Evolutionary conservation across 2,329 filamentous ascomycete species (phyloP).

Genomic region (Colletotrichum tofieldiae): DNA sequence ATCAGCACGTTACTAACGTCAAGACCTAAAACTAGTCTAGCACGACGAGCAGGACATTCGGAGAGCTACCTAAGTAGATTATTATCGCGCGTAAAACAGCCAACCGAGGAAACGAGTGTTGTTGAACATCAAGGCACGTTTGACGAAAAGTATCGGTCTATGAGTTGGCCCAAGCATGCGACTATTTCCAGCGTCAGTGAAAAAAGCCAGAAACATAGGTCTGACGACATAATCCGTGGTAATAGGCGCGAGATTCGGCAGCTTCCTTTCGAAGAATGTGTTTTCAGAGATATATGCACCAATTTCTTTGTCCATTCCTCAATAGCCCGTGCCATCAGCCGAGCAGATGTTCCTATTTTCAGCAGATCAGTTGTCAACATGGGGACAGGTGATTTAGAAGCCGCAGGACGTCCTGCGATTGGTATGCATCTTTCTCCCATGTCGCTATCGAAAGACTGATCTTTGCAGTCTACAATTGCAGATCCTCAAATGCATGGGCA

Average conservation of each 20-base stretch:
- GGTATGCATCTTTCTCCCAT: background rate
- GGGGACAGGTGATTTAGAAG: background rate
- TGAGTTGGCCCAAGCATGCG: slow-evolving; percentile 7
- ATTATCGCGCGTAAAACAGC: background rate
- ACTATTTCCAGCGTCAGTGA: background rate
- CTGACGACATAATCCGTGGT: background rate
- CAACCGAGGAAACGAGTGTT: background rate
- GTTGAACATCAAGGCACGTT: background rate
- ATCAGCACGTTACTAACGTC: background rate
- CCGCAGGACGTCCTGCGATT: background rate
- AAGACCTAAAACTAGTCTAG: background rate
- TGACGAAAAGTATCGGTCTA: background rate
- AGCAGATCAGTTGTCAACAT: slow-evolving; percentile 3
- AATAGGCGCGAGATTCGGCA: background rate
- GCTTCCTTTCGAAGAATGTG: slow-evolving; percentile 1
- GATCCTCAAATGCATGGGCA: slow-evolving; percentile 9
- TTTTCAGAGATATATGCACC: slow-evolving; percentile 5
- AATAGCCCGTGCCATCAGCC: slow-evolving; percentile 18
- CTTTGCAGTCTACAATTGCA: slow-evolving; percentile 5
- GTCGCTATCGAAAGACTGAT: background rate
- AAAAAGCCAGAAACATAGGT: too few species aligned
- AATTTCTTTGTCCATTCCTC: slow-evolving; percentile 13
- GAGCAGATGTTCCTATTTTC: slow-evolving; percentile 14
- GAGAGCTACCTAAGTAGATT: background rate
- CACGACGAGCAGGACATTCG: background rate